Percentiles rank a stretch among this genome's conserved stretches.
Conservation (phyloP, 768 basidiomycete species). For the Auricularia cornea region DNA sequence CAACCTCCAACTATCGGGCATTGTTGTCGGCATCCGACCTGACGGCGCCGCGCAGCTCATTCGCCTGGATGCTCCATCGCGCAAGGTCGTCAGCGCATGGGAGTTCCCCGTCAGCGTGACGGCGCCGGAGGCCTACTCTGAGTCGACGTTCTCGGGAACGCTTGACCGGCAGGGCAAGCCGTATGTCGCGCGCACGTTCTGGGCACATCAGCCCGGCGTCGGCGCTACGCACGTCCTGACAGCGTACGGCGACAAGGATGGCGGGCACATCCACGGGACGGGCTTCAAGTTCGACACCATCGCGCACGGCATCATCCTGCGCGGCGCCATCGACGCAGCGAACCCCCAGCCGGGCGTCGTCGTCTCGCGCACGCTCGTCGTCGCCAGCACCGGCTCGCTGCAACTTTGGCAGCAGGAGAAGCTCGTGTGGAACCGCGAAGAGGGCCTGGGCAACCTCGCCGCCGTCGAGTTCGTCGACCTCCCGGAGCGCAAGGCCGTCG, state of each 20-base stretch:
- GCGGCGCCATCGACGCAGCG: constrained; percentile 50
- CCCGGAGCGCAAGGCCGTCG: constrained; percentile 45
- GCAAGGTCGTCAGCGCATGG: constrained; percentile 34
- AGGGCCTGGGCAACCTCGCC: constrained; percentile 56
- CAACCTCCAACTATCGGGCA: constrained; percentile 45
- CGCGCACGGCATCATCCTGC: constrained; percentile 54
- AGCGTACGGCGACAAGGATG: constrained; percentile 27
- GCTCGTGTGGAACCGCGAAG: constrained; percentile 73
- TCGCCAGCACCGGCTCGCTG: constrained; percentile 68
- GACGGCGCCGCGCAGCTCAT: constrained; percentile 54
- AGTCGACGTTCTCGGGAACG: constrained; percentile 53
- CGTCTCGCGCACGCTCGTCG: constrained; percentile 41
- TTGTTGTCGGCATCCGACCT: constrained; percentile 48
- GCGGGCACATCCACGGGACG: constrained; percentile 38
- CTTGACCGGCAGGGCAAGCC: constrained; percentile 40
- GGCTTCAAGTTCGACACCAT: constrained; percentile 56
- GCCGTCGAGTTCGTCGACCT: constrained; percentile 70
- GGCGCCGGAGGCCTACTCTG: constrained; percentile 31
- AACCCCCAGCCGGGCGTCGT: constrained; percentile 30
- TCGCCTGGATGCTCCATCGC: constrained; percentile 36
- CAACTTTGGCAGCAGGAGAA: constrained; percentile 61
- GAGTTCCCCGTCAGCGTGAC: constrained; percentile 44
- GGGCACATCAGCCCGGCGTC: constrained; percentile 52
- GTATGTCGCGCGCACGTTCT: constrained; percentile 56
- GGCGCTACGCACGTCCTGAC: constrained; percentile 46